Conservation (phyloP, 306 rosid genomes). For the Betula pendula region DNA sequence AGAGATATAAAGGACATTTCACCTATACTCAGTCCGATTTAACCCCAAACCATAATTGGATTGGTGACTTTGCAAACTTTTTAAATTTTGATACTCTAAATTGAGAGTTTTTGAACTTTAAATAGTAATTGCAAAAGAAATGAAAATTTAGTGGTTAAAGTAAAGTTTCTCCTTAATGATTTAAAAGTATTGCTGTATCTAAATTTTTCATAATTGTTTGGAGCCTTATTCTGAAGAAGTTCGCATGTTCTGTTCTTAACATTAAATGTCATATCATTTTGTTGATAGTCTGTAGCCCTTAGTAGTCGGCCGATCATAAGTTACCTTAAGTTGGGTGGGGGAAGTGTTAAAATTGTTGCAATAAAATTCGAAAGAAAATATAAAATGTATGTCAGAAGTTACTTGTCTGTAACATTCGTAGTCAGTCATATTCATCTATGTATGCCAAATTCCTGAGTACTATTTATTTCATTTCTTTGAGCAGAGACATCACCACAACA, state of each 20-base stretch:
- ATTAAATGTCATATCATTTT: not conserved
- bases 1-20: no score
- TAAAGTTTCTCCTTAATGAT: no score
- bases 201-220: not conserved
- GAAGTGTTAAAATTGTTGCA: not conserved
- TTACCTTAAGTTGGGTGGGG: not conserved
- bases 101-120: no score
- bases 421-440: not conserved
- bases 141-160: no score
- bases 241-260: not conserved
- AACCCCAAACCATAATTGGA: no score
- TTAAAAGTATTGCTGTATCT: not conserved
- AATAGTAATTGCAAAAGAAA: no score
- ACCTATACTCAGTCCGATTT: no score
- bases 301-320: not conserved
- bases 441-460: not conserved
- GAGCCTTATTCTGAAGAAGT: not conserved
- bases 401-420: not conserved
- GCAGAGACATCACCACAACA: slow-evolving; percentile 94
- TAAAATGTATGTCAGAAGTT: not conserved
- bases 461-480: slow-evolving; percentile 22
- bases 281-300: not conserved
- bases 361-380: not conserved
- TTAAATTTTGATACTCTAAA: no score
- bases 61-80: no score